Conservation (phyloP, 139 green algal species). For the Mesostigma viride region DNA sequence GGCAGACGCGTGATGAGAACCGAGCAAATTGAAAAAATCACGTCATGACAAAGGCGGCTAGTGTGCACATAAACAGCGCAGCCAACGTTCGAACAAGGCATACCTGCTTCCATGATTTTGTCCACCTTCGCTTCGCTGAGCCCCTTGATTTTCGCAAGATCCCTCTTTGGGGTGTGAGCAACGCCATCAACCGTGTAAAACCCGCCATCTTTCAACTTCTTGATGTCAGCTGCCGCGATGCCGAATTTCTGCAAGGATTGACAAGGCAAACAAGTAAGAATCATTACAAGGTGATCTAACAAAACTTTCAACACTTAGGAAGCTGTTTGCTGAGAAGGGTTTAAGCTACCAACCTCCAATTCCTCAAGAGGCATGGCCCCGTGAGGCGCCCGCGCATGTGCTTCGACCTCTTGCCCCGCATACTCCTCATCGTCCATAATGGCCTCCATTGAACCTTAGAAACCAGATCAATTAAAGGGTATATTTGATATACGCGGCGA, state of each 20-base stretch:
- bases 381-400: neutral
- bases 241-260: slow-evolving; percentile 23
- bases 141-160: slow-evolving; percentile 83
- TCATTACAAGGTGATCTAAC: neutral
- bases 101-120: slow-evolving; percentile 78
- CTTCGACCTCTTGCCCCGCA: neutral
- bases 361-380: neutral
- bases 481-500: too few species aligned
- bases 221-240: slow-evolving; percentile 70
- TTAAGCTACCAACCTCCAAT: neutral
- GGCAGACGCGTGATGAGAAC: neutral
- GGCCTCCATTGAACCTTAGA: too few species aligned
- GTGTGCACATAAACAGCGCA: too few species aligned
- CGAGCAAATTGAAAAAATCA: neutral
- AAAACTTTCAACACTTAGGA: neutral
- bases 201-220: slow-evolving; percentile 85
- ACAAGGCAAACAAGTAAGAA: neutral
- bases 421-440: neutral
- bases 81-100: too few species aligned
- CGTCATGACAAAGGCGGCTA: too few species aligned
- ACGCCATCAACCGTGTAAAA: slow-evolving; percentile 71
- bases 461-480: too few species aligned
- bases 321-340: neutral
- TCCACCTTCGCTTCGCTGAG: slow-evolving; percentile 89
- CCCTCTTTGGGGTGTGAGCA: slow-evolving; percentile 62